These are phyloP conservation scores for Tuber calosporum DNA, from an alignment of 495 filamentous ascomycete species.

Conservation along the genomic window DNA sequence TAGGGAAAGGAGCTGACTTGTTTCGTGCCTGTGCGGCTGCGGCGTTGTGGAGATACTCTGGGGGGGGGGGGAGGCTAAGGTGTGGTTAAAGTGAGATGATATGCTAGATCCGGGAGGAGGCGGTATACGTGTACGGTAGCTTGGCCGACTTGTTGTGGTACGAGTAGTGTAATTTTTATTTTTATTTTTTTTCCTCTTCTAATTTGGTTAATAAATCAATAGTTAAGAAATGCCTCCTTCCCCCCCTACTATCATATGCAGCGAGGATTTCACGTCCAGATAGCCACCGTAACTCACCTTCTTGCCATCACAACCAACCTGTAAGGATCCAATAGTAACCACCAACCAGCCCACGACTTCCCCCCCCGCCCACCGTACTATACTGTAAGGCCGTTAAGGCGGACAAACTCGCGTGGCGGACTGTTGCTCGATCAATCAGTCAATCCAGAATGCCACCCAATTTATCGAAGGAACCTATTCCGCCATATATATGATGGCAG, in stretches of 20 bases:
- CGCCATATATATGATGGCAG: no score
- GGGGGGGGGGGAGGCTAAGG: not conserved
- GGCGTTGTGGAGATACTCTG: not conserved
- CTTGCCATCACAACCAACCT: not conserved
- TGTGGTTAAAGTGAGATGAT: not conserved
- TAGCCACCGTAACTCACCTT: not conserved
- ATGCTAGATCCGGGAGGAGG: not conserved
- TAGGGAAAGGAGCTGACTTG: not conserved
- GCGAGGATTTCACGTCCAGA: not conserved
- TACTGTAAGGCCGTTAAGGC: not conserved
- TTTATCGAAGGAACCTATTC: not conserved
- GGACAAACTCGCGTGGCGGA: not conserved
- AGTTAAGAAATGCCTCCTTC: not conserved
- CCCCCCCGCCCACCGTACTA: not conserved
- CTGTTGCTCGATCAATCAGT: not conserved
- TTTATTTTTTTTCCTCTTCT: no score
- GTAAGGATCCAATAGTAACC: not conserved
- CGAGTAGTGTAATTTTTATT: no score
- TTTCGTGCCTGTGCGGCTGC: not conserved
- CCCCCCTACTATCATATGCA: not conserved
- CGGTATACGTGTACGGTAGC: not conserved
- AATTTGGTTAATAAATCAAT: not conserved
- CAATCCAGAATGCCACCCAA: not conserved
- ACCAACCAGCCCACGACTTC: not conserved
- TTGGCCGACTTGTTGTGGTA: not conserved